Conservation (phyloP, 2,329 filamentous ascomycete species). For the Colletotrichum sp. region DNA sequence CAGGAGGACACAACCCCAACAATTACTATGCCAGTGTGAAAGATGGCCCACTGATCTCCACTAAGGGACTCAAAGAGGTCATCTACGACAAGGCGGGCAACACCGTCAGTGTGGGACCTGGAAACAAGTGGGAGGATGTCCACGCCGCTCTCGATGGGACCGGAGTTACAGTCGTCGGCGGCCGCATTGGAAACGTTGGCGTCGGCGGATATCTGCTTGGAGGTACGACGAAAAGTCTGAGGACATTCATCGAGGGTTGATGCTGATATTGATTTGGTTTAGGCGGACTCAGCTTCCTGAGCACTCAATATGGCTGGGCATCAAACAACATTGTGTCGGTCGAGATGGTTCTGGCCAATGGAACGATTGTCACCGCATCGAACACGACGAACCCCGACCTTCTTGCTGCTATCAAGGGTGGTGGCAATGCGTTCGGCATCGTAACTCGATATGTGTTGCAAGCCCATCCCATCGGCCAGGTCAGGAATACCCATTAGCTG, state of each 20-base stretch:
- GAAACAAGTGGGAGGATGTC: constrained; percentile 48
- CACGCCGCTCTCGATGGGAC: constrained; percentile 42
- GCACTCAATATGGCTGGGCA: constrained; percentile 54
- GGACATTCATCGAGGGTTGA: not conserved
- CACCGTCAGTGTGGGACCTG: constrained; percentile 49
- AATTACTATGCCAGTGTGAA: constrained; percentile 55
- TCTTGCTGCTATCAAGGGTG: constrained; percentile 58
- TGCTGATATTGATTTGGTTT: not conserved
- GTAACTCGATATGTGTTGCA: constrained; percentile 50
- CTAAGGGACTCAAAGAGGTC: constrained; percentile 46
- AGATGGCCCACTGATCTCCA: constrained; percentile 53
- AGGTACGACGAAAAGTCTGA: constrained; percentile 33
- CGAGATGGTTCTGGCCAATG: constrained; percentile 58
- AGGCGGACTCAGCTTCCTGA: constrained; percentile 57
- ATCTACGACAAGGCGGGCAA: constrained; percentile 38
- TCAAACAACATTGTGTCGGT: constrained; percentile 53
- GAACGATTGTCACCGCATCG: constrained; percentile 50
- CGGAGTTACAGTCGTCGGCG: constrained; percentile 47
- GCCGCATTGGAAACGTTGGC: constrained; percentile 50
- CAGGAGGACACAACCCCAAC: constrained; percentile 63
- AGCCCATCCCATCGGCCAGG: constrained; percentile 39
- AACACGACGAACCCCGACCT: constrained; percentile 49
- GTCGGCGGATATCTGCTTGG: constrained; percentile 57
- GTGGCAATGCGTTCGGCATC: constrained; percentile 61
- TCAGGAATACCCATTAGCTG: not conserved